Percentiles rank a stretch among this genome's conserved stretches.
These are phyloP conservation scores for Hygrophila difformis DNA, from an alignment of 257 asterid genomes.

Conservation along the genomic window DNA sequence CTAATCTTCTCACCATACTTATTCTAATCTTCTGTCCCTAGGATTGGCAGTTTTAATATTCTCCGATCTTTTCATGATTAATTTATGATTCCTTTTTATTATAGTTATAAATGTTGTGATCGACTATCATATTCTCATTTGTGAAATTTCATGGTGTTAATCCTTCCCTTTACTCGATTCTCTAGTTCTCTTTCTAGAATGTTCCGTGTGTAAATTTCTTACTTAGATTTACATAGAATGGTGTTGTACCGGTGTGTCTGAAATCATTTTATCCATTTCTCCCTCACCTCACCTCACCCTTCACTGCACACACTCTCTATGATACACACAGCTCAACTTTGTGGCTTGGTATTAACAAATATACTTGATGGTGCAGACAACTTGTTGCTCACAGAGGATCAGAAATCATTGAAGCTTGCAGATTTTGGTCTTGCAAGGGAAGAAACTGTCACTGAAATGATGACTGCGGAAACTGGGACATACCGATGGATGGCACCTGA, in stretches of 20 bases:
- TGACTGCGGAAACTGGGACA: conserved; percentile 99
- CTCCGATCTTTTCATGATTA: background rate
- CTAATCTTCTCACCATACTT: no score
- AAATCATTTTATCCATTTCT: background rate
- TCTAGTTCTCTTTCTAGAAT: background rate
- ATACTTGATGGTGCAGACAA: conserved; percentile 59
- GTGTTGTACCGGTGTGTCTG: background rate
- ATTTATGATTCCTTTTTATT: conserved; percentile 4
- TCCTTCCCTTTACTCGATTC: background rate
- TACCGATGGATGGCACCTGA: conserved; percentile 99
- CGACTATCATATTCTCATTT: no score
- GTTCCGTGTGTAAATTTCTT: no score
- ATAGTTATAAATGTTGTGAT: no score
- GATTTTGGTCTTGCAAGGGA: conserved; percentile 99
- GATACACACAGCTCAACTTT: background rate
- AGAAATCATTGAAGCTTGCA: conserved; percentile 91
- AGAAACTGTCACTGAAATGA: conserved; percentile 94
- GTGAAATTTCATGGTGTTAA: conserved; percentile 3
- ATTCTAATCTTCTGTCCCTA: conserved; percentile 10
- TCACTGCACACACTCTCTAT: no score
- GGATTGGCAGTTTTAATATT: conserved; percentile 10
- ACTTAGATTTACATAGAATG: conserved; percentile 6
- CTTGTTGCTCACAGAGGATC: conserved; percentile 86
- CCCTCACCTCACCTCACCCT: background rate
- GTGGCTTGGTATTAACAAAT: conserved; percentile 11